Conservation (phyloP, 169 alveolate species). For the Theileria parva region DNA sequence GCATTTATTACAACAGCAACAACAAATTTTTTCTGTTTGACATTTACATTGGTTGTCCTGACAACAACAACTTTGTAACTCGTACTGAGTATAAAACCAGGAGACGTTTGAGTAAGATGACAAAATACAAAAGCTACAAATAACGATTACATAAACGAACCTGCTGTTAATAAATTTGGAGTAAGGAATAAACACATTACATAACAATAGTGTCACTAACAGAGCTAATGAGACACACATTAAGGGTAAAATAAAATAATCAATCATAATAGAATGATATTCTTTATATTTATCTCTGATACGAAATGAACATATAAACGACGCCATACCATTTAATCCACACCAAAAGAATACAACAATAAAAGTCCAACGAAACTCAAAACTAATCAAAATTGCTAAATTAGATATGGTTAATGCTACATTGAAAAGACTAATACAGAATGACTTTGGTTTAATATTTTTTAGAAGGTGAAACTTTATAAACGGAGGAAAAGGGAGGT, state of each 20-base stretch:
- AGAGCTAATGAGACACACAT: not conserved
- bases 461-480: not conserved
- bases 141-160: not conserved
- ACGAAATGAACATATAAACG: not conserved
- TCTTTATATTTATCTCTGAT: not conserved
- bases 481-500: not conserved
- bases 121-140: not conserved
- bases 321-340: not conserved
- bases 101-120: not conserved
- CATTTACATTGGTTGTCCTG: not conserved
- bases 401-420: not conserved
- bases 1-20: not conserved
- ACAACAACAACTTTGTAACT: not conserved
- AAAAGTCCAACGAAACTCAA: not conserved
- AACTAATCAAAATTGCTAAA: not conserved
- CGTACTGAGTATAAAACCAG: not conserved
- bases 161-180: not conserved
- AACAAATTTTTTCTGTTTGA: too few relatives aligned
- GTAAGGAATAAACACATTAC: not conserved
- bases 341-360: not conserved
- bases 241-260: not conserved
- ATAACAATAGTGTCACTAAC: not conserved
- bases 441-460: not conserved
- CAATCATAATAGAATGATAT: too few relatives aligned
- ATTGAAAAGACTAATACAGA: not conserved